Base-by-base conservation (phyloP, 192 early-diverging fungal species). In the Podila minutissima region DNA sequence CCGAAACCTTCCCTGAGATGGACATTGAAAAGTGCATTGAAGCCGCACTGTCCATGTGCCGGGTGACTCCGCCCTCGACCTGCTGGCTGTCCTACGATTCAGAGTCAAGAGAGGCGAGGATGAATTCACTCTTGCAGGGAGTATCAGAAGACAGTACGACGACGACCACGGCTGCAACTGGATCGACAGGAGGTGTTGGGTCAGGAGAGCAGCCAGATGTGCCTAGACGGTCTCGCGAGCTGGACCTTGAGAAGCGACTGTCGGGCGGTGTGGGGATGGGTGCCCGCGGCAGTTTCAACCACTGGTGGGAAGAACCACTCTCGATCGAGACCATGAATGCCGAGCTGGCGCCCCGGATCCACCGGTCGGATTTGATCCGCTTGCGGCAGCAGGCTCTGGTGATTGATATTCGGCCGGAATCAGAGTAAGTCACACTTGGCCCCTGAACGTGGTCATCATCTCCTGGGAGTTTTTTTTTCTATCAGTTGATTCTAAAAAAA, bases 21-120 rank as follows among this genome's bases (percentile, higher is more conserved):
- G 91, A 94, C 68, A 89, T 94, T 33, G 93, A 94, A 66, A 85
- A 88, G 24, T 92, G 90, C 59, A 86, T 94, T 0, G 83, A 85
- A 62, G 85, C 86, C 51, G 89, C 92, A 5, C 58, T 92, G 57
- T 82, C 71, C 8, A 88, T 92, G 84, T 92, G 85, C 68, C 86
- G 92, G 67, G 83, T 90, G n/a, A 93, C 92, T 9, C 93, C 93
- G 3, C 89, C 89, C 5, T 91, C 90, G 12, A 73, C 71, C 17
- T 81, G 71, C 33, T 81, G 77, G 77, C 49, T 81, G 31, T 81
- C 77, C 12, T 81, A 81, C 59, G 77, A 81, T 41, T 69, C 78
- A 0, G 74, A 86, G n/a, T 82, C 61, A 3, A 64, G 77, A 19
- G 67, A 81, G 4, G 71, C 66, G 64, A 66, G 53, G 38, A 33